Percentiles rank a stretch among this genome's conserved stretches.
Evolutionary conservation across 257 asterid genomes (phyloP).

Genomic region (Henckelia pumila): DNA sequence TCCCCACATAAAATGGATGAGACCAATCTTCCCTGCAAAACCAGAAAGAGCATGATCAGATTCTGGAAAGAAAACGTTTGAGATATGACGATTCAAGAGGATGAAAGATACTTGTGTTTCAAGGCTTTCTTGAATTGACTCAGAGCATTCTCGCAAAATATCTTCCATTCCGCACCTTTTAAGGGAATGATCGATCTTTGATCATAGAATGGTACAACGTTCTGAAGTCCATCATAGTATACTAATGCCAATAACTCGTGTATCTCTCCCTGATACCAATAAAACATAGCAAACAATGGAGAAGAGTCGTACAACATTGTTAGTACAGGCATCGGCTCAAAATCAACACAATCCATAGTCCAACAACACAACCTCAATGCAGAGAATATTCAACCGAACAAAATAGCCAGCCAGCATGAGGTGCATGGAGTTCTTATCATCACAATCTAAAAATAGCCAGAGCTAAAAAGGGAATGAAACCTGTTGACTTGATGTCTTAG

Average conservation of each 20-base stretch:
- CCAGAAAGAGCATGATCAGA: slow-evolving; percentile 17
- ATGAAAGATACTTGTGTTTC: slow-evolving; percentile 59
- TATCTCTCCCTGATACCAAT: slow-evolving; percentile 82
- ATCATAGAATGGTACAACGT: slow-evolving; percentile 95
- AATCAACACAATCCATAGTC: slow-evolving; percentile 20
- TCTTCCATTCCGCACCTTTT: slow-evolving; percentile 72
- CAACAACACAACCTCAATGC: slow-evolving; percentile 5
- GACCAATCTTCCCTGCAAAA: slow-evolving; percentile 94
- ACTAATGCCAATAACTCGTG: slow-evolving; percentile 94
- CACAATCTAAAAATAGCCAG: slow-evolving; percentile 12
- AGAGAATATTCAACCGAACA: slow-evolving; percentile 21
- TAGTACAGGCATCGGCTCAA: slow-evolving; percentile 20
- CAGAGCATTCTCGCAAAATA: slow-evolving; percentile 83
- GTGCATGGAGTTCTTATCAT: slow-evolving; percentile 13
- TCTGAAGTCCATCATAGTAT: slow-evolving; percentile 94
- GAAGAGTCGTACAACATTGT: slow-evolving; percentile 14
- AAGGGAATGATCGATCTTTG: slow-evolving; percentile 72
- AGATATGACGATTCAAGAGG: slow-evolving; percentile 27
- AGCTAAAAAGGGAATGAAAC: slow-evolving; percentile 38
- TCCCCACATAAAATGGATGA: slow-evolving; percentile 88
- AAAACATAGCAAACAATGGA: slow-evolving; percentile 12
- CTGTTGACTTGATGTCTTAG: slow-evolving; percentile 80
- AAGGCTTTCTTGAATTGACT: slow-evolving; percentile 89
- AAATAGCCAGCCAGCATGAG: slow-evolving; percentile 18
- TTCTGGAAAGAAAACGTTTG: slow-evolving; percentile 29